Base-by-base conservation (phyloP, 305 asterid species). In the Euphrasia arctica region DNA sequence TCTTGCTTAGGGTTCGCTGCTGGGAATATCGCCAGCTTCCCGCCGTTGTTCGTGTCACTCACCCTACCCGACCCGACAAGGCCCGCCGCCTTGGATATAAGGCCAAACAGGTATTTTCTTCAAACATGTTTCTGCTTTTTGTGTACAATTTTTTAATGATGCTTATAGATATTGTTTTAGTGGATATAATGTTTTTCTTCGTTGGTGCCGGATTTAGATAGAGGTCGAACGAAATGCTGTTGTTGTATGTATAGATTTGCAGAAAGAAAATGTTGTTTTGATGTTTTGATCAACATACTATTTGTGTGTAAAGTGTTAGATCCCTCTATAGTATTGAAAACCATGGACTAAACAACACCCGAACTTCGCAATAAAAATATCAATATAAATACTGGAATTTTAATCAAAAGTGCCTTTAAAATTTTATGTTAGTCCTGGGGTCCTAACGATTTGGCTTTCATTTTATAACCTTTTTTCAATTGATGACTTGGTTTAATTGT, bases 21-120 rank as follows among this genome's bases (percentile, higher is more conserved):
- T 77, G 77, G 81, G 81, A 73, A 65, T 77, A 77, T 61, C 81
- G 78, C 15, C 78, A 72, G 78, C 78, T 77, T 41, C 78, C 80
- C 13, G 71, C 80, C 22, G 66, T 75, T 48, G 77, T 71, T 7
- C 80, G 80, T 11, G 71, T 75, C 54, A 67, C 74, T 32, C 76
- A 57, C 56, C 68, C 80, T 3, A 75, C 77, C 62, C 76, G 80
- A 4, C 80, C 80, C 69, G 77, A 75, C 62, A 75, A 75, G 59
- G 80, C 80, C 43, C 71, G 80, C 18, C 80, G 80, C 59, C 80
- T 75, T 58, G 80, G 80, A 22, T 75, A 75, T 68, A 75, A 71
- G 71, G 80, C 80, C 58, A 75, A 75, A 62, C 80, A 75, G 74
- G 80, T 75, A 13, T 11, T 1, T 11, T 0, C 6, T 48, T 4